phyloP scores from a whole-genome alignment of 306 rosid genomes.

The Cicer bijugum region DNA sequence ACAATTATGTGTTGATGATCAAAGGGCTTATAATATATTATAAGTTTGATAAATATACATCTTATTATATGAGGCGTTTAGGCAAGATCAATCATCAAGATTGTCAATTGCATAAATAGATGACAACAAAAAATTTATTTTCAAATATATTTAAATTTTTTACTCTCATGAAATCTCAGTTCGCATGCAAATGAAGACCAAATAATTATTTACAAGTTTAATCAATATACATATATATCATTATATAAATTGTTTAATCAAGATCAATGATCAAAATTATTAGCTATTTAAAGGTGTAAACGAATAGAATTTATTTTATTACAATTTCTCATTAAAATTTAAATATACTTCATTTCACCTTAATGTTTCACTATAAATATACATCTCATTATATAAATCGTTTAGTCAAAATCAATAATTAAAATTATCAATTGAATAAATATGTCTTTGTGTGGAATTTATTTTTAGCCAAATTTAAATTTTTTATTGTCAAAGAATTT shows the following conservation, averaged over 20 bases:
- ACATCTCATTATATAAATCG: no score
- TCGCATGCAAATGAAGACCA: background rate
- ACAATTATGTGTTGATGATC: background rate
- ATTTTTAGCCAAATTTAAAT: no score
- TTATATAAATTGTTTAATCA: background rate
- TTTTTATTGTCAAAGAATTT: no score
- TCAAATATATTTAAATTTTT: background rate
- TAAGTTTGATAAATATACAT: background rate
- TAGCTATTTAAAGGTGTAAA: background rate
- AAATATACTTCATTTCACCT: no score
- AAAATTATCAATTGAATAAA: no score
- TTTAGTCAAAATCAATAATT: no score
- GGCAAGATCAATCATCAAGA: background rate
- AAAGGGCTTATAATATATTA: background rate
- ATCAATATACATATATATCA: background rate
- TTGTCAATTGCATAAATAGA: background rate
- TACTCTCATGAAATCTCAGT: background rate
- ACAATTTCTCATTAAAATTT: constrained; percentile 7
- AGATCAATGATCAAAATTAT: background rate
- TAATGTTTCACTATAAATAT: no score
- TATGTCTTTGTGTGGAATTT: no score
- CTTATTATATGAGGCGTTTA: background rate
- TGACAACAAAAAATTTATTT: background rate
- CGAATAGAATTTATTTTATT: background rate
- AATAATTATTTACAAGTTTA: background rate